phyloP scores from a whole-genome alignment of 257 asterid genomes.

The Ocimum tenuiflorum region DNA sequence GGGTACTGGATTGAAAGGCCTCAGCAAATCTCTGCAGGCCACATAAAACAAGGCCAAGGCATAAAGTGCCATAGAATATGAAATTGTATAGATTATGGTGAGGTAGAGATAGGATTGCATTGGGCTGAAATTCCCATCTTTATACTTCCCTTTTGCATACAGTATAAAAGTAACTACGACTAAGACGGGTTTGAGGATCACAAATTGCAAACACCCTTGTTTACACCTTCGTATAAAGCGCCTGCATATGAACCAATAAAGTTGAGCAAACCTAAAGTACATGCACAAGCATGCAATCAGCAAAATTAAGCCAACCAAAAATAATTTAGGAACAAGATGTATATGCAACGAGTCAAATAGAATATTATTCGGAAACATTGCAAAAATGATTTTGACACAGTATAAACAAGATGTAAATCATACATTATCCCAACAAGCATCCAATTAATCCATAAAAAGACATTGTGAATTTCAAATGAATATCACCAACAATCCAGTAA shows the following conservation, averaged over 20 bases:
- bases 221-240: slow-evolving; percentile 95
- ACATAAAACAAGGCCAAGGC: slow-evolving; percentile 85
- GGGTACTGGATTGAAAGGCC: slow-evolving; percentile 96
- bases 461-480: slow-evolving; percentile 5
- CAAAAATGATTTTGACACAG: background rate
- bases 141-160: slow-evolving; percentile 81
- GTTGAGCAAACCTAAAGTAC: slow-evolving; percentile 5
- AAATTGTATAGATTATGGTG: slow-evolving; percentile 85
- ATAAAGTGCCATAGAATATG: slow-evolving; percentile 90
- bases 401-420: background rate
- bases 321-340: slow-evolving; percentile 1
- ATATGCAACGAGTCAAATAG: background rate
- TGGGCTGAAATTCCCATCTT: slow-evolving; percentile 90
- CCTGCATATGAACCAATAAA: slow-evolving; percentile 40
- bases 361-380: background rate
- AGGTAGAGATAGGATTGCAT: slow-evolving; percentile 84
- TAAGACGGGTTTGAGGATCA: slow-evolving; percentile 86
- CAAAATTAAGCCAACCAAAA: background rate
- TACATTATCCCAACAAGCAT: background rate
- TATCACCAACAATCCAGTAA: background rate
- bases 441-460: slow-evolving; percentile 2
- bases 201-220: slow-evolving; percentile 97
- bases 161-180: slow-evolving; percentile 71
- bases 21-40: slow-evolving; percentile 93
- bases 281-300: slow-evolving; percentile 55